Conservation (phyloP, 345 rosid genomes). For the Linum usitatissimum region DNA sequence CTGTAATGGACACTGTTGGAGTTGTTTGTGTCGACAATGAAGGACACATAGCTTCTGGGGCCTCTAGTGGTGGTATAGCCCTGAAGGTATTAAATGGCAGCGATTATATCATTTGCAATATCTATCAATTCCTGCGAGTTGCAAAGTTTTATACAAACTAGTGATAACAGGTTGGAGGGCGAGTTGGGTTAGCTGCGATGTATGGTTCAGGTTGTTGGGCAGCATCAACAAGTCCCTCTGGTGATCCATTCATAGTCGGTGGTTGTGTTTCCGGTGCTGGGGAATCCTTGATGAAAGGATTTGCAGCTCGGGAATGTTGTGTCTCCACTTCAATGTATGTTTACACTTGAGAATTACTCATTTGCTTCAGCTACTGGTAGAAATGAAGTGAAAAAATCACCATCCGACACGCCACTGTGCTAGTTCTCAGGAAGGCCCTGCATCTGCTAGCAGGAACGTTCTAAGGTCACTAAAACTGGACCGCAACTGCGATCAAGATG, state of each 20-base stretch:
- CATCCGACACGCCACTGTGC: conserved; percentile 10
- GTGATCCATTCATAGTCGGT: conserved; percentile 59
- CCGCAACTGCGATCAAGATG: conserved; percentile 29
- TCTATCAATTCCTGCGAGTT: background rate
- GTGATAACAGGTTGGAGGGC: conserved; percentile 58
- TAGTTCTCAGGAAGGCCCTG: conserved; percentile 91
- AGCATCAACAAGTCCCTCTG: conserved; percentile 58
- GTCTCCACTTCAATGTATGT: conserved; percentile 59
- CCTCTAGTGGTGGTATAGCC: conserved; percentile 95
- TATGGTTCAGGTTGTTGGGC: conserved; percentile 99
- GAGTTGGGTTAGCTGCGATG: conserved; percentile 86
- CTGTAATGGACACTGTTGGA: conserved; percentile 83
- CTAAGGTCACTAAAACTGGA: conserved; percentile 42
- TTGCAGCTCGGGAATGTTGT: conserved; percentile 87
- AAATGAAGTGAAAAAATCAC: background rate
- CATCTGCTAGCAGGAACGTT: conserved; percentile 73
- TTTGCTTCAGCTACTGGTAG: background rate
- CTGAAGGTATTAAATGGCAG: conserved; percentile 46
- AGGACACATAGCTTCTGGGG: conserved; percentile 78
- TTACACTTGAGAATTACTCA: background rate
- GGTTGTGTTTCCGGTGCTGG: conserved; percentile 90
- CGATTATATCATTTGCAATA: conserved; percentile 1
- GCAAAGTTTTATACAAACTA: conserved; percentile 3
- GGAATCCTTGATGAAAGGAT: conserved; percentile 84
- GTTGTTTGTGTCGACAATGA: conserved; percentile 76